phyloP scores from a whole-genome alignment of 768 basidiomycete species.

The Macrolepiota fuliginosa region DNA sequence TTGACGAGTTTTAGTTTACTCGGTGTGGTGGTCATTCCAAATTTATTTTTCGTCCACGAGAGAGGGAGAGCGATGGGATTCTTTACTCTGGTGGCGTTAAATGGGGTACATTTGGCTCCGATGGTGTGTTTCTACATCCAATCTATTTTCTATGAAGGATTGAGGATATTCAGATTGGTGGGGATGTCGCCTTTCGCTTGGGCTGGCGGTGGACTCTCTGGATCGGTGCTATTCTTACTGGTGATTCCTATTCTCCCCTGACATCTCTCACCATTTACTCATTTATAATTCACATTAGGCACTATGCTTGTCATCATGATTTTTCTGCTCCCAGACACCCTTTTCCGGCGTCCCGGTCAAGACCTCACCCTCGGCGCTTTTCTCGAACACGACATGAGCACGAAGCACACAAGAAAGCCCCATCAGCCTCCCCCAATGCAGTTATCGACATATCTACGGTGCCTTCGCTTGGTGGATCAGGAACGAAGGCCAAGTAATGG shows the following conservation, averaged over 20 bases:
- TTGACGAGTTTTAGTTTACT: constrained; percentile 33
- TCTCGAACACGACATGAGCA: not conserved
- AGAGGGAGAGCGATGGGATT: constrained; percentile 41
- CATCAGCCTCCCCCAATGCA: not conserved
- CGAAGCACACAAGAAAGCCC: not conserved
- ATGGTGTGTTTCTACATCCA: constrained; percentile 24
- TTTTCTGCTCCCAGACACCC: constrained; percentile 7
- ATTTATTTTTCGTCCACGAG: constrained; percentile 32
- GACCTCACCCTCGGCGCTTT: not conserved
- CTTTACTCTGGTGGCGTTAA: constrained; percentile 36
- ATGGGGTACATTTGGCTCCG: constrained; percentile 37
- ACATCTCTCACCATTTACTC: constrained; percentile 23
- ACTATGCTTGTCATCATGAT: constrained; percentile 21
- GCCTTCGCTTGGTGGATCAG: not conserved
- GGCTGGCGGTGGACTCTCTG: constrained; percentile 44
- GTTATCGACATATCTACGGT: not conserved
- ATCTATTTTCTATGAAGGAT: not conserved
- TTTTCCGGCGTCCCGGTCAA: not conserved
- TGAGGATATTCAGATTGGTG: constrained; percentile 25
- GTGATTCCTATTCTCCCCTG: constrained; percentile 22
- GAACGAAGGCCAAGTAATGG: not conserved
- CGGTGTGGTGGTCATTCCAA: constrained; percentile 37
- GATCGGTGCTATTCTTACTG: constrained; percentile 37
- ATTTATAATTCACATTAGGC: constrained; percentile 35
- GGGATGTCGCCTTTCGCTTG: constrained; percentile 31